Percentiles rank a stretch among this genome's conserved stretches.
Evolutionary conservation across 371 early-diverging fungal genomes (phyloP).

Genomic region (Syncephalastrum monosporum): DNA sequence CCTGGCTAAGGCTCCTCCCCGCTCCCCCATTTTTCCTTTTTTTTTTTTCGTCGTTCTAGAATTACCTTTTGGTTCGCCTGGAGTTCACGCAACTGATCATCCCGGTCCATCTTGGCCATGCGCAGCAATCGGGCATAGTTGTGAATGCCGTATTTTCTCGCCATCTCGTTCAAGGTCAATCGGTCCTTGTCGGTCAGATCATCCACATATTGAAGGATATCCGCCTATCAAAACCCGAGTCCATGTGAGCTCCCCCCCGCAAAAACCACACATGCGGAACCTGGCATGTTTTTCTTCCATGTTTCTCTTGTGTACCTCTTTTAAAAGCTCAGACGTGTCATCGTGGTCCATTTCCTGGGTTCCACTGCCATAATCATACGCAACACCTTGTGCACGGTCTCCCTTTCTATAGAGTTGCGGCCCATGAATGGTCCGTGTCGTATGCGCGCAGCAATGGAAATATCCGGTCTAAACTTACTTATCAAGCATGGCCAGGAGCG

Average conservation of each 20-base stretch:
- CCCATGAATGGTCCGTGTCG: too few species aligned
- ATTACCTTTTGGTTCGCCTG: conserved; percentile 19
- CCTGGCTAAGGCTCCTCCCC: too few species aligned
- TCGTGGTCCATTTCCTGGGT: conserved; percentile 18
- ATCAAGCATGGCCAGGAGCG: conserved; percentile 36
- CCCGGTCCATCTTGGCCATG: conserved; percentile 45
- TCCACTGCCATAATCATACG: conserved; percentile 45
- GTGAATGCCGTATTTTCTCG: conserved; percentile 40
- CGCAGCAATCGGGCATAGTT: conserved; percentile 43
- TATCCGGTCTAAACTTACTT: not conserved
- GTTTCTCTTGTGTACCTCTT: conserved; percentile 28
- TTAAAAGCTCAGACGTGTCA: conserved; percentile 34
- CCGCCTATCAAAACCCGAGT: conserved; percentile 26
- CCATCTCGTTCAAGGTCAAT: conserved; percentile 41
- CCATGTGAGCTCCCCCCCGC: too few species aligned
- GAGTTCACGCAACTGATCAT: conserved; percentile 36
- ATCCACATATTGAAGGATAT: conserved; percentile 48
- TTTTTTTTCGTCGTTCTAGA: too few species aligned
- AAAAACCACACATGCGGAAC: not conserved
- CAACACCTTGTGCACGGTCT: conserved; percentile 18
- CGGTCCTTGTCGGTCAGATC: conserved; percentile 45
- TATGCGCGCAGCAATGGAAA: too few species aligned
- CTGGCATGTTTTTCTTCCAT: not conserved
- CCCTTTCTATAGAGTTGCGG: conserved; percentile 10
- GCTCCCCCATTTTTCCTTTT: too few species aligned